A percentile compares a stretch with the other conserved stretches of the same genome.
phyloP scores from a whole-genome alignment of 495 filamentous ascomycete species.

The Bryoglossum gracile region DNA sequence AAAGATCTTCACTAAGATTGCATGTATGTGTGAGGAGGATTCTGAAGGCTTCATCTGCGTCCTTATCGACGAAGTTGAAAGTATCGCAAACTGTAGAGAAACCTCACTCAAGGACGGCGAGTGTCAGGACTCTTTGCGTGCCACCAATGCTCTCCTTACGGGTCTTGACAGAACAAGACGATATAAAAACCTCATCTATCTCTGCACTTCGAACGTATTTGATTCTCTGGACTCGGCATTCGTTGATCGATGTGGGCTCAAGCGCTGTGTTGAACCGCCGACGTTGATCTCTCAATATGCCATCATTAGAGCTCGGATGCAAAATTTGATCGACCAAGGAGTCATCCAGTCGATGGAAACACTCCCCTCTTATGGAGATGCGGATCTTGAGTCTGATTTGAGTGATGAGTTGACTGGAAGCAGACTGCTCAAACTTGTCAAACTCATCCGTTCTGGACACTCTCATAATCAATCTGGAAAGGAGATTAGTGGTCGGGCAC shows the following conservation, averaged over 20 bases:
- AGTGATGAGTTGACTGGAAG: neutral
- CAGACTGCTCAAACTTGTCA: conserved; percentile 8
- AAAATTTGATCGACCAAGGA: conserved; percentile 11
- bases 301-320: conserved; percentile 27
- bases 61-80: conserved; percentile 50
- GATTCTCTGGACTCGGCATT: conserved; percentile 42
- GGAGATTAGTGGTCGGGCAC: conserved; percentile 15
- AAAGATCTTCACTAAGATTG: conserved; percentile 37
- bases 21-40: conserved; percentile 33
- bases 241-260: conserved; percentile 43
- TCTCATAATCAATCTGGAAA: neutral
- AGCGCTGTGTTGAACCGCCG: conserved; percentile 36
- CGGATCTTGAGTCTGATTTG: neutral
- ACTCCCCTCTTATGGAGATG: conserved; percentile 15
- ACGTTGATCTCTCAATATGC: conserved; percentile 34
- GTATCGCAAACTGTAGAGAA: conserved; percentile 38
- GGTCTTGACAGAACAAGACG: conserved; percentile 31
- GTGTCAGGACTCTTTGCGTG: conserved; percentile 31
- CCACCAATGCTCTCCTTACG: conserved; percentile 38
- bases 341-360: conserved; percentile 9
- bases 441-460: conserved; percentile 1
- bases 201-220: conserved; percentile 47
- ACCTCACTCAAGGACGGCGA: conserved; percentile 32
- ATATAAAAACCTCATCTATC: conserved; percentile 39
- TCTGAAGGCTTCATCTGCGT: conserved; percentile 37